Percentiles rank a stretch among this genome's conserved stretches.
Conservation (phyloP, 305 asterid species). For the Fraxinus greggii region DNA sequence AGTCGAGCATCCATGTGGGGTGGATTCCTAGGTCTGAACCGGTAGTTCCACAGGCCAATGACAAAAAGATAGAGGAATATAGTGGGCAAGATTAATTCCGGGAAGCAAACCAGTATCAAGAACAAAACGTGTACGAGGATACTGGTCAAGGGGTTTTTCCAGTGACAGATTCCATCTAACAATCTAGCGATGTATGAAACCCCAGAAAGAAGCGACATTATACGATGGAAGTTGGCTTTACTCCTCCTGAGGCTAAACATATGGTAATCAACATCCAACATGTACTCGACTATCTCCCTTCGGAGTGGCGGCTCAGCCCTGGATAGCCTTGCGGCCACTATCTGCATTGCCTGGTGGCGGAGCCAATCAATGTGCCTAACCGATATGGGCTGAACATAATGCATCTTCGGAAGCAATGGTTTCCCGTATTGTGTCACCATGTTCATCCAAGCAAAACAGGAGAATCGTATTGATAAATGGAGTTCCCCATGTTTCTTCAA, state of each 20-base stretch:
- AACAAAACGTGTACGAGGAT: slow-evolving; percentile 70
- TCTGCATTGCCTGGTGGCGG: slow-evolving; percentile 69
- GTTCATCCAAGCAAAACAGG: slow-evolving; percentile 81
- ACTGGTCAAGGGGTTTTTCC: slow-evolving; percentile 81
- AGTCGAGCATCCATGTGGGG: slow-evolving; percentile 83
- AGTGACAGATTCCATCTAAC: slow-evolving; percentile 66
- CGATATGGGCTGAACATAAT: slow-evolving; percentile 70
- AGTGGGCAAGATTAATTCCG: slow-evolving; percentile 76
- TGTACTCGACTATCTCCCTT: slow-evolving; percentile 67
- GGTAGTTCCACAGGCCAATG: slow-evolving; percentile 83
- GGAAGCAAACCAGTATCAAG: slow-evolving; percentile 74
- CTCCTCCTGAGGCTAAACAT: slow-evolving; percentile 80
- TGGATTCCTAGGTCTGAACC: slow-evolving; percentile 66
- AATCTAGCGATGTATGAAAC: slow-evolving; percentile 42
- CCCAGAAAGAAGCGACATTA: slow-evolving; percentile 58
- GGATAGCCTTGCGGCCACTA: slow-evolving; percentile 54
- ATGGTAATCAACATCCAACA: slow-evolving; percentile 75
- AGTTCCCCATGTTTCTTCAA: slow-evolving; percentile 78
- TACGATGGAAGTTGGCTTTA: slow-evolving; percentile 78
- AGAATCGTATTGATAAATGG: slow-evolving; percentile 73
- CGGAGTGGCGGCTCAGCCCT: slow-evolving; percentile 84
- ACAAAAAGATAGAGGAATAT: slow-evolving; percentile 80
- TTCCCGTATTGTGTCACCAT: slow-evolving; percentile 73
- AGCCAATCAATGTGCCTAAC: slow-evolving; percentile 77
- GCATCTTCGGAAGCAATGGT: slow-evolving; percentile 88